Evolutionary conservation across 2,329 filamentous ascomycete species (phyloP).

Genomic region (Endocalyx cinctus): DNA sequence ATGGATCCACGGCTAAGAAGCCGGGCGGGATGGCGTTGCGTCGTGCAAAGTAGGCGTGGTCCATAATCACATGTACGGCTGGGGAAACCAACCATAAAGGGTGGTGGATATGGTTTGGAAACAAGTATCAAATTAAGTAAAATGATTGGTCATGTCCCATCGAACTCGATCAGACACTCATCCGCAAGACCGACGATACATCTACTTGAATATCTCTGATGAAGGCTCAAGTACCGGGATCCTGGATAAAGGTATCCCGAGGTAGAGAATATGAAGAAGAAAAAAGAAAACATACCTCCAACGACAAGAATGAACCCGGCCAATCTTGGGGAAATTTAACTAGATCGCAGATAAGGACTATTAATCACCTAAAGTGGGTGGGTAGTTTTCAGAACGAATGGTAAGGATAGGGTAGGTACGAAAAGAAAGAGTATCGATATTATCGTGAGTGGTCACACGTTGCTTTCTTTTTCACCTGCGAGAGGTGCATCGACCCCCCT

Average conservation of each 20-base stretch:
- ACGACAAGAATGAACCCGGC: too few species aligned
- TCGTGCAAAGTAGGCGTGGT: constrained; percentile 12
- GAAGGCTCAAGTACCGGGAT: constrained; percentile 21
- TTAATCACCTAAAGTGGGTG: too few species aligned
- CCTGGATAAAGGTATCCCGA: constrained; percentile 21
- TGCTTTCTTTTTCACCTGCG: too few species aligned
- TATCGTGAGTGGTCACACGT: too few species aligned
- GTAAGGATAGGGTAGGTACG: too few species aligned
- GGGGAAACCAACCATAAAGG: constrained; percentile 20
- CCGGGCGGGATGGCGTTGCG: too few species aligned
- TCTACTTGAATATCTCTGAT: constrained; percentile 13
- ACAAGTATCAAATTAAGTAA: too few species aligned
- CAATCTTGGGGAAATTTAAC: too few species aligned
- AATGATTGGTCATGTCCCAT: constrained; percentile 23
- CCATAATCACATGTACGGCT: constrained; percentile 25
- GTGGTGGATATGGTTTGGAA: constrained; percentile 15
- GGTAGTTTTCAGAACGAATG: too few species aligned
- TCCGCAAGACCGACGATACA: constrained; percentile 27
- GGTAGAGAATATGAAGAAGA: constrained; percentile 11
- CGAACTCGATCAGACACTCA: constrained; percentile 20
- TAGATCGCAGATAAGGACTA: too few species aligned
- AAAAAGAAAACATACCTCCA: constrained; percentile 20
- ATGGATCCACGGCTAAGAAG: constrained; percentile 15
- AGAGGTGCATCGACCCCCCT: too few species aligned
- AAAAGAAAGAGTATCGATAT: too few species aligned